These are phyloP conservation scores for Pseudocohnilembus persalinus DNA, from an alignment of 169 alveolate genomes.

Conservation along the genomic window DNA sequence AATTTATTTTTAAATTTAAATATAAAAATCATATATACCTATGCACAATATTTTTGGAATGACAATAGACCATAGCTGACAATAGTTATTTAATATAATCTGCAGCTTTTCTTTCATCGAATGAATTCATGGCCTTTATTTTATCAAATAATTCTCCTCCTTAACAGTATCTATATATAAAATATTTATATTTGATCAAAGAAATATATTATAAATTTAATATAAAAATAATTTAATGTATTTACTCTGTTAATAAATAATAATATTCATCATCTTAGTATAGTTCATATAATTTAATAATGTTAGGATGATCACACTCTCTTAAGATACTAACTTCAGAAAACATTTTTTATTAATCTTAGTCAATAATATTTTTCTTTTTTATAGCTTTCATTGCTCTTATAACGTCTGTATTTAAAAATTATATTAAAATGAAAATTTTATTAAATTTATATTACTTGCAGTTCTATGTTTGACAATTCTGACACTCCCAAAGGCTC, in stretches of 20 bases:
- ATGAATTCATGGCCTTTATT: conserved; percentile 31
- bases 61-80: conserved; percentile 47
- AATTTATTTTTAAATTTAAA: too few relatives aligned
- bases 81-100: conserved; percentile 40
- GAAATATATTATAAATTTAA: too few relatives aligned
- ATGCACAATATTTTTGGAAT: conserved; percentile 34
- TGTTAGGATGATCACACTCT: conserved; percentile 44
- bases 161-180: conserved; percentile 33
- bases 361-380: conserved; percentile 30
- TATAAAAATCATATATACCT: neutral
- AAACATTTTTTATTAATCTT: conserved; percentile 46
- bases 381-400: conserved; percentile 47
- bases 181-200: neutral
- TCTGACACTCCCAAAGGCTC: conserved; percentile 48
- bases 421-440: neutral
- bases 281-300: conserved; percentile 39
- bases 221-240: neutral
- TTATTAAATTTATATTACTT: neutral
- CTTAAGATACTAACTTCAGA: conserved; percentile 40
- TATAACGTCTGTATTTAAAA: conserved; percentile 1
- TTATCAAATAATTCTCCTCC: conserved; percentile 52
- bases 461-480: conserved; percentile 29
- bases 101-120: conserved; percentile 28
- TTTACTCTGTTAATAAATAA: conserved; percentile 44
- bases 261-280: conserved; percentile 44